Percentiles rank a stretch among this genome's conserved stretches.
phyloP scores from a whole-genome alignment of 2,329 filamentous ascomycete species.

The Pseudogymnoascus sp. region DNA sequence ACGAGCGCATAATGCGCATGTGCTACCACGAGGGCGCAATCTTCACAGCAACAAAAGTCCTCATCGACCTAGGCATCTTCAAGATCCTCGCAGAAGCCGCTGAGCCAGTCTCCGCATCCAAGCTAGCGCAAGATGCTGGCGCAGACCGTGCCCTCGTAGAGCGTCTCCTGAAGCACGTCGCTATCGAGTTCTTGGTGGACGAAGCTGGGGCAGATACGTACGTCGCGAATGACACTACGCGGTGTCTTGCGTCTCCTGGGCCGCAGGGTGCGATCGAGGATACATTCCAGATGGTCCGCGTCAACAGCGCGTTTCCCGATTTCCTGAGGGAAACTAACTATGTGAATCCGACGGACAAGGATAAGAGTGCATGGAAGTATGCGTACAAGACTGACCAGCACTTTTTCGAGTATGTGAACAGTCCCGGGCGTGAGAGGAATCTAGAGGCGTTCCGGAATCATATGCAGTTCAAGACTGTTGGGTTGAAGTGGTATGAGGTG shows the following conservation, averaged over 20 bases:
- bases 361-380: conserved; percentile 11
- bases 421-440: conserved; percentile 1
- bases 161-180: conserved; percentile 8
- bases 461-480: conserved; percentile 10
- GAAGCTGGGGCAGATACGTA: conserved; percentile 9
- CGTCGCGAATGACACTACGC: not conserved
- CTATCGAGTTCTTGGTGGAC: conserved; percentile 4
- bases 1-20: conserved; percentile 10
- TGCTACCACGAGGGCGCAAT: conserved; percentile 6
- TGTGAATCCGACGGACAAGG: conserved; percentile 10
- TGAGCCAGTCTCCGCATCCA: not conserved
- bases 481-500: conserved; percentile 11
- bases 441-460: conserved; percentile 3
- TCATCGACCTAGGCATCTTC: conserved; percentile 4
- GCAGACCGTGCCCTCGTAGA: conserved; percentile 8
- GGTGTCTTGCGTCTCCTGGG: not conserved
- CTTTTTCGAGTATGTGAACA: conserved; percentile 7
- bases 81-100: not conserved
- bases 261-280: conserved; percentile 4
- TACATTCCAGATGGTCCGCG: not conserved
- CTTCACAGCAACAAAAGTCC: conserved; percentile 5
- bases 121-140: conserved; percentile 4
- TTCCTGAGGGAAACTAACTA: conserved; percentile 6
- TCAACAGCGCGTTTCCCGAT: not conserved
- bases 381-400: conserved; percentile 9